Evolutionary conservation across 2,329 filamentous ascomycete genomes (phyloP), one percentile per base, ranked within the genome.

Genomic region (Alternaria brassicae): DNA sequence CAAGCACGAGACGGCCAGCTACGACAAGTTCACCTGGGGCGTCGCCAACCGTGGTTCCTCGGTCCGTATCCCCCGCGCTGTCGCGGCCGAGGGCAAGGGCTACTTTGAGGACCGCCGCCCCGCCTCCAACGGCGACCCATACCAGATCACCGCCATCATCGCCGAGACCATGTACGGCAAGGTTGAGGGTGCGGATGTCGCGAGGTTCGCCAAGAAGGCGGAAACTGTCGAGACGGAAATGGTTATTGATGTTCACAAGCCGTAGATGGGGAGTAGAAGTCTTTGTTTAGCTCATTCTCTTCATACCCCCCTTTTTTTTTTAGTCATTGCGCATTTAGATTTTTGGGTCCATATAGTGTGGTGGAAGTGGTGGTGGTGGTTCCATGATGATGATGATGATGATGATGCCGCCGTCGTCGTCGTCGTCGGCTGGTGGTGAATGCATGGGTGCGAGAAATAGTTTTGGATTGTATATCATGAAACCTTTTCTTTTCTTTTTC

Each of bases 31-130:
- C 87, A 89, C 88, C 71, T 98, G 89, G 81, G 94, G 95, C 77
- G 89, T 98, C 63, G 95, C 95, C 80, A 94, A 98, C 89, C 93
- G 95, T 81, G 95, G 94, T 75, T 90, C 91, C 60, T 96, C 91
- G 37, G 93, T 98, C 75, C 92, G 95, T 79, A 95, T 99, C 72
- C 93, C 93, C 72, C 89, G 93, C 73, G 88, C 92, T 73, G 88
- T 86, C 71, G 93, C 91, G 48, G 89, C 91, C 78, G 91, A 96
- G 81, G 92, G 92, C 80, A 95, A 91, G 83, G 93, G 93, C 66
- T 97, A 97, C 87, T 97, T 97, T 69, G 93, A 97, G 81, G 82
- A 84, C 75, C 81, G 82, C 65, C 78, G 82, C 66, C 82, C 82
- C 58, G 93, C 93, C 56, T 94, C 91, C 76, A 96, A 95, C 80